Evolutionary conservation across 2,329 filamentous ascomycete species (phyloP), one percentile per base, ranked within the genome.

Genomic region (Colletotrichum abscissum): DNA sequence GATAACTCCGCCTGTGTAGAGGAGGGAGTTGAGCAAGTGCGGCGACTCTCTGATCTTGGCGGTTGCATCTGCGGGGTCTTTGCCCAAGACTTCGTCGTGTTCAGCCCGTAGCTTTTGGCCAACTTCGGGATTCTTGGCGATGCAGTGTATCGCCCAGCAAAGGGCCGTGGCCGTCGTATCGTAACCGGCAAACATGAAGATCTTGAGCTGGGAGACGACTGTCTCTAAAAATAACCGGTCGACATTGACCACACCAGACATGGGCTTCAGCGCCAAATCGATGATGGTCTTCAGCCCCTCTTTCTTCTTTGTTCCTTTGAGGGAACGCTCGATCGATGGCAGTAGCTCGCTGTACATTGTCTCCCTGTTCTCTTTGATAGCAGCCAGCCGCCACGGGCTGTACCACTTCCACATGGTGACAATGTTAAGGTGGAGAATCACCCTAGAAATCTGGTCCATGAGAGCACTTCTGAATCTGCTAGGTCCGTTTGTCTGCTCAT

Each of bases 1-100:
- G 69, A 90, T 84, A 5, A 89, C 84, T n/a, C 87, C 88, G 3
- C 81, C 81, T 1, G 88, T 88, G 76, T 89, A 91, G 0, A 82
- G 80, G 4, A 91, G 81, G 7, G 84, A 80, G 75, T 87, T 87
- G 63, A 91, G 80, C 5, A 85, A 81, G 35, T 83, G 78, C 0
- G 87, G 85, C 5, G 86, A 78, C 14, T 81, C 79, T 3, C 86
- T 78, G 16, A 85, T 76, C 0, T 76, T 76, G 35, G 82, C 82
- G 0, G 80, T 78, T 7, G 80, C 78, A 2, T 79, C 76, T 4
- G 81, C 76, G 8, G 84, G 42, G 7, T 77, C 72, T 1, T 66
- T 63, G 0, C 78, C 80, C 1, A 83, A 75, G 1, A 82, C 72
- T 2, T 65, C 46, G n/a, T 78, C 76, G 26, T 79, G 79, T 68